Evolutionary conservation across 73 alveolate species (phyloP).

Genomic region (Paramecium octaurelia): DNA sequence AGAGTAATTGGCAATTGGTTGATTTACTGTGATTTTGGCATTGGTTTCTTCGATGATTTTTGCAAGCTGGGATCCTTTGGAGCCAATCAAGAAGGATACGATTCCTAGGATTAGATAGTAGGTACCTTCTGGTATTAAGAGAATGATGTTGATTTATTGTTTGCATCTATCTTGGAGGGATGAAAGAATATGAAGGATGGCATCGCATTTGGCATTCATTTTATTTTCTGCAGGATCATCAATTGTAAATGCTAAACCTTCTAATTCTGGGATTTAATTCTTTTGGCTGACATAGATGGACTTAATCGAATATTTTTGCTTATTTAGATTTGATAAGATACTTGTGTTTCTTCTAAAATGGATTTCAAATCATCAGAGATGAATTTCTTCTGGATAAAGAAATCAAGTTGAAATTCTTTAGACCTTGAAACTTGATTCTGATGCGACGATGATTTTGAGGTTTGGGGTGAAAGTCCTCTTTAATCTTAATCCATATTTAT

Average conservation of each 20-base stretch:
- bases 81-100: slow-evolving; percentile 29
- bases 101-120: neutral
- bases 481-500: slow-evolving; percentile 7
- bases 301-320: neutral
- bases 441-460: neutral
- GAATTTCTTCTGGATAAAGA: neutral
- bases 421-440: neutral
- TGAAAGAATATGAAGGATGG: neutral
- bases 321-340: neutral
- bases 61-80: slow-evolving; percentile 6
- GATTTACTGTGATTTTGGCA: neutral
- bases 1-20: neutral
- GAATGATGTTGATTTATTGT: neutral
- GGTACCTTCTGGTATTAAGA: slow-evolving; percentile 39
- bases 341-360: neutral
- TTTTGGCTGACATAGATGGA: neutral
- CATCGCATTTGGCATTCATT: slow-evolving; percentile 22
- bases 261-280: slow-evolving; percentile 22
- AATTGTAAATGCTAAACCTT: slow-evolving; percentile 9
- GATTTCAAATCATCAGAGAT: slow-evolving; percentile 5
- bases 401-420: slow-evolving; percentile 7
- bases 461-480: neutral
- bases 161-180: neutral
- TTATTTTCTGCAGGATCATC: slow-evolving; percentile 7
- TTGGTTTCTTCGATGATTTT: slow-evolving; percentile 21